A percentile compares a stretch with the other conserved stretches of the same genome.
These are phyloP conservation scores for Cordyceps cicadae DNA, from an alignment of 2,329 filamentous ascomycete species.

Conservation along the genomic window DNA sequence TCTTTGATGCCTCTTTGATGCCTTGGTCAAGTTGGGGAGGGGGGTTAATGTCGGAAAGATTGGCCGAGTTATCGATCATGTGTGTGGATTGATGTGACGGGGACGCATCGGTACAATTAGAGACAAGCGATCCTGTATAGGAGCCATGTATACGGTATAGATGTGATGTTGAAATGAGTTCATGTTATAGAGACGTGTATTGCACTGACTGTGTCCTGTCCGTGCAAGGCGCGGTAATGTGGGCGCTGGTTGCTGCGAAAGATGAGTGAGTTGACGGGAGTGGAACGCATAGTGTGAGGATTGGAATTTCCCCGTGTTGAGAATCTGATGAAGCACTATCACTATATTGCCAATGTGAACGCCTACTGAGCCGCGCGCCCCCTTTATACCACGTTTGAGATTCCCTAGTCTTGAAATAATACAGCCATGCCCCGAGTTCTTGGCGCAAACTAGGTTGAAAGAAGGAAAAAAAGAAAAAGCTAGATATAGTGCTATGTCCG, in stretches of 20 bases:
- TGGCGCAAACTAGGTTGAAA: no score
- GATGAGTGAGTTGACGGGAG: no score
- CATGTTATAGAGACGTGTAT: not conserved
- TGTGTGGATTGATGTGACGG: not conserved
- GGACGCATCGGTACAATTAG: not conserved
- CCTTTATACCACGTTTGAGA: no score
- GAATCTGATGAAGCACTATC: no score
- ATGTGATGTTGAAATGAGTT: constrained; percentile 5
- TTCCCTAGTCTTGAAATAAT: no score
- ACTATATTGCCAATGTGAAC: no score
- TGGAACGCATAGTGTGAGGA: no score
- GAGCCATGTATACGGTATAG: constrained; percentile 5
- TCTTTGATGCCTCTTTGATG: not conserved
- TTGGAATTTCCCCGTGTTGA: no score
- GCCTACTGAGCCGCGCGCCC: no score
- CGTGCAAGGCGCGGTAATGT: not conserved
- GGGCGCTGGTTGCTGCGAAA: no score
- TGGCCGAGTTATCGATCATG: not conserved
- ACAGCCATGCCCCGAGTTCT: no score
- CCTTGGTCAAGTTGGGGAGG: not conserved
- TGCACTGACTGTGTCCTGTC: not conserved
- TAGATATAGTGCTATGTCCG: not conserved
- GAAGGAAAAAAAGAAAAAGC: not conserved
- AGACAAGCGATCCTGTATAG: not conserved
- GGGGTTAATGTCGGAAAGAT: not conserved